Evolutionary conservation across 352 stramenopile species (phyloP), one percentile per base, ranked within the genome.

Genomic region (Pythium sukuiense): DNA sequence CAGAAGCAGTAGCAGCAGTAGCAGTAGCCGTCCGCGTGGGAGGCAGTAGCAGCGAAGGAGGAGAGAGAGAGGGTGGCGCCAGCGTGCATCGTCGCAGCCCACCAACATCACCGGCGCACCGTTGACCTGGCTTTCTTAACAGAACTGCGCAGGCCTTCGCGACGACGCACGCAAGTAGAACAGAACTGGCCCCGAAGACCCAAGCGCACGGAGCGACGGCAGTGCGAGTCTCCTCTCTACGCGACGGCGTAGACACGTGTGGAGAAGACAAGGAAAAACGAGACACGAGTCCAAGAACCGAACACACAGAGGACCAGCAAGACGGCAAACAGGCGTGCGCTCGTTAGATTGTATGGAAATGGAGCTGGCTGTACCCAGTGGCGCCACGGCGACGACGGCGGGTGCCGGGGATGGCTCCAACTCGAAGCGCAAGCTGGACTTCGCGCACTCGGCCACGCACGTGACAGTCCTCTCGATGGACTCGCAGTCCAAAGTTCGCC

Each of bases 381-480:
- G 35, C 29, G 55, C 45, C 37, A 33, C 48, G 27, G 55, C 18
- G 29, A 13, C 33, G 33, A 30, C 49, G 29, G 59, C 63, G 29
- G 11, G 11, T n/a, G 43, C 43, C 7, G 71, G 59, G 24, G 81
- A 85, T 29, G 56, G 71, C 39, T 75, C 74, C 39, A 85, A 86
- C 64, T 74, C 83, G 45, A 90, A 92, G 63, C 71, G 81, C 59
- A 92, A 90, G 69, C 76, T 90, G 12, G 80, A 89, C n/a, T 69
- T 64, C 13, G 70, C 45, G 0, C 60, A 70, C 66, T 74, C 76
- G 55, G 61, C 68, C 41, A 30, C 61, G 18, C 43, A 50, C 13
- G 72, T 71, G 50, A 48, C 67, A 5, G 68, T 76, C 16, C 33
- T 74, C 14, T 61, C 76, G 2, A 61, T 78, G 52, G 76, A 85